Evolutionary conservation across 139 green algal genomes (phyloP).

Genomic region (Chlorella sp.): DNA sequence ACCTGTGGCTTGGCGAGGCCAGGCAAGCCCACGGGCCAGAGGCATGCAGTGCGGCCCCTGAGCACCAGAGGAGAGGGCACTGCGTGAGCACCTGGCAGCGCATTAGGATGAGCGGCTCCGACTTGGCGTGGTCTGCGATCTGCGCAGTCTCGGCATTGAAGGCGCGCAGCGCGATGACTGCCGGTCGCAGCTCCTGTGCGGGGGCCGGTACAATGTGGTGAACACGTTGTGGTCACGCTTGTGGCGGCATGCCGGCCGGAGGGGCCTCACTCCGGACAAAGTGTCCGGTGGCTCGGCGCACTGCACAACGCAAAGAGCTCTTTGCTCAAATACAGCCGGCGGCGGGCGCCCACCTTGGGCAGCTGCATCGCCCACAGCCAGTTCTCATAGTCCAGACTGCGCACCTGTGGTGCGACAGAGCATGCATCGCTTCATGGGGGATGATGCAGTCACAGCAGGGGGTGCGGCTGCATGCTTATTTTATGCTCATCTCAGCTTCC

Average conservation of each 20-base stretch:
- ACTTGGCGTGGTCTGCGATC: constrained; percentile 55
- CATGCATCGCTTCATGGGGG: too few relatives aligned
- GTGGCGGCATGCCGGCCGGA: too few relatives aligned
- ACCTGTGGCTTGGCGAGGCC: too few relatives aligned
- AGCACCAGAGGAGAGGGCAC: too few relatives aligned
- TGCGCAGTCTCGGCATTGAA: constrained; percentile 78
- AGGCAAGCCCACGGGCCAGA: too few relatives aligned
- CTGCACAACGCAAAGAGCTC: neutral
- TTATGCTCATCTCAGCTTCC: too few relatives aligned
- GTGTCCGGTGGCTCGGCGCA: neutral
- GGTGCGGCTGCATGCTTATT: too few relatives aligned
- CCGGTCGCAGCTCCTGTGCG: constrained; percentile 63
- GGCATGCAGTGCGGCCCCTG: too few relatives aligned
- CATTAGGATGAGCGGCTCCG: constrained; percentile 48
- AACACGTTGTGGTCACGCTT: too few relatives aligned
- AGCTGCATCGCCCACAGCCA: constrained; percentile 71
- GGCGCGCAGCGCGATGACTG: constrained; percentile 70
- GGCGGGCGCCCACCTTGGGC: constrained; percentile 41
- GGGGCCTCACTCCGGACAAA: neutral
- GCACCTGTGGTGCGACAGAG: too few relatives aligned
- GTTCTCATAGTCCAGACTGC: constrained; percentile 75
- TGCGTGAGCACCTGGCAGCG: constrained; percentile 59
- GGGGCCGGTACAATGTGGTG: too few relatives aligned
- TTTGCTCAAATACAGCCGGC: neutral
- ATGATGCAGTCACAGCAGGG: too few relatives aligned